These are phyloP conservation scores for Dictyostelium brefeldianum DNA, from an alignment of 78 protist genomes.

Conservation along the genomic window DNA sequence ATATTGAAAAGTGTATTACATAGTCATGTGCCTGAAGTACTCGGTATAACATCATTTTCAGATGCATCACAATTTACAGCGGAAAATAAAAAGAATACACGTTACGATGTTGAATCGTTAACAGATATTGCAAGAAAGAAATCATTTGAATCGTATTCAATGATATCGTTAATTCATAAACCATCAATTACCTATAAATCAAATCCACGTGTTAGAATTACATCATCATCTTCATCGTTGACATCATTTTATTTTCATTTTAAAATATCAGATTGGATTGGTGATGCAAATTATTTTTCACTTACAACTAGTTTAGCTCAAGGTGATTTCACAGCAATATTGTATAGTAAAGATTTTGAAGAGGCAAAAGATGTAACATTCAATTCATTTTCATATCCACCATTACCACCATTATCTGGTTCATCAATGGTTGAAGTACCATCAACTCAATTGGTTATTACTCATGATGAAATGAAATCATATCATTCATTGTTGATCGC, in stretches of 20 bases:
- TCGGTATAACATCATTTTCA: conserved; percentile 11
- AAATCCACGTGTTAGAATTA: conserved; percentile 22
- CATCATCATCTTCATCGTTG: conserved; percentile 26
- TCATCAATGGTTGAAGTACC: conserved; percentile 43
- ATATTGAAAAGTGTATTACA: conserved; percentile 19
- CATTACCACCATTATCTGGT: conserved; percentile 26
- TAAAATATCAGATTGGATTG: conserved; percentile 58
- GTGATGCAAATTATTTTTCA: conserved; percentile 36
- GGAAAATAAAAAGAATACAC: not conserved
- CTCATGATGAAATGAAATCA: not conserved
- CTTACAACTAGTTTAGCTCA: conserved; percentile 44
- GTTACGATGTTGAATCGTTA: conserved; percentile 21
- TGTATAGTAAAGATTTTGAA: conserved; percentile 6
- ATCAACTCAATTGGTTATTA: conserved; percentile 15
- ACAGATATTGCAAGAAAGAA: conserved; percentile 45
- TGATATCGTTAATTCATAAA: conserved; percentile 30
- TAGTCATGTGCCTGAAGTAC: conserved; percentile 54
- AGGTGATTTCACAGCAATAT: conserved; percentile 44
- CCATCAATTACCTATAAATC: conserved; percentile 33
- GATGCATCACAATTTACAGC: not conserved
- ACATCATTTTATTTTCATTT: conserved; percentile 48
- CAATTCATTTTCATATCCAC: conserved; percentile 47
- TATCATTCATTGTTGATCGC: conserved; percentile 51
- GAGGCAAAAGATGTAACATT: conserved; percentile 22
- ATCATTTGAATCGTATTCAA: conserved; percentile 10